Percentiles rank a stretch among this genome's conserved stretches.
phyloP scores from a whole-genome alignment of 2,329 filamentous ascomycete species.

The Dothiorella sarmentorum region DNA sequence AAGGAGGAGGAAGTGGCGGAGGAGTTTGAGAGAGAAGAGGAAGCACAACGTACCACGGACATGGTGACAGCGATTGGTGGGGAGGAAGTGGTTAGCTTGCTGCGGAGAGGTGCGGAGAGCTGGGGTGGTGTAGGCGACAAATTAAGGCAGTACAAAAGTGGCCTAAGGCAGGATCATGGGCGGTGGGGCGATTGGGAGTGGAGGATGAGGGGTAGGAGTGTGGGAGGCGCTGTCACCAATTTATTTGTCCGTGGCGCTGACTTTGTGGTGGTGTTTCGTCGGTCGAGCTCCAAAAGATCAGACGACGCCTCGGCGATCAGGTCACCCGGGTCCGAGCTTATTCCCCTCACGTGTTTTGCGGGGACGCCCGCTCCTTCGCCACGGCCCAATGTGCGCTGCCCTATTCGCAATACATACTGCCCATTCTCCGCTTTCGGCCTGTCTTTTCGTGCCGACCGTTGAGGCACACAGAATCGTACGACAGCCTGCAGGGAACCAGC shows the following conservation, averaged over 20 bases:
- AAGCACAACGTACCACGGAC: slow-evolving; percentile 17
- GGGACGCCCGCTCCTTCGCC: neutral
- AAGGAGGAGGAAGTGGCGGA: neutral
- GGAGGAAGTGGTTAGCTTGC: neutral
- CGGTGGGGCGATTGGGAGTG: neutral
- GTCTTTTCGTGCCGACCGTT: neutral
- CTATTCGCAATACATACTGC: slow-evolving; percentile 2
- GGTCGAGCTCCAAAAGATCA: slow-evolving; percentile 13
- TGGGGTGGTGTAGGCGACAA: neutral
- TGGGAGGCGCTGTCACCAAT: slow-evolving; percentile 13
- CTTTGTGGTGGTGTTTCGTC: neutral
- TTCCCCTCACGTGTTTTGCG: slow-evolving; percentile 10
- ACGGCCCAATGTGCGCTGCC: neutral
- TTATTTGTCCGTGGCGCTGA: slow-evolving; percentile 16
- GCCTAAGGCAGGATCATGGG: neutral
- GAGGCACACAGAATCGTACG: neutral
- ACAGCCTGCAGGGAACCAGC: neutral
- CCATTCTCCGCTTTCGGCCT: slow-evolving; percentile 2
- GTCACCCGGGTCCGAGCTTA: slow-evolving; percentile 2
- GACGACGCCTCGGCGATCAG: slow-evolving; percentile 17
- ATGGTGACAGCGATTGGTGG: slow-evolving; percentile 1
- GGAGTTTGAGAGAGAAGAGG: neutral
- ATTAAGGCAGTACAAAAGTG: neutral
- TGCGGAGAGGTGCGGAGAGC: neutral
- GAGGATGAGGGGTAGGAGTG: neutral